phyloP scores from a whole-genome alignment of 225 moss, liverwort and hornwort genomes.

The Asterella californica region DNA sequence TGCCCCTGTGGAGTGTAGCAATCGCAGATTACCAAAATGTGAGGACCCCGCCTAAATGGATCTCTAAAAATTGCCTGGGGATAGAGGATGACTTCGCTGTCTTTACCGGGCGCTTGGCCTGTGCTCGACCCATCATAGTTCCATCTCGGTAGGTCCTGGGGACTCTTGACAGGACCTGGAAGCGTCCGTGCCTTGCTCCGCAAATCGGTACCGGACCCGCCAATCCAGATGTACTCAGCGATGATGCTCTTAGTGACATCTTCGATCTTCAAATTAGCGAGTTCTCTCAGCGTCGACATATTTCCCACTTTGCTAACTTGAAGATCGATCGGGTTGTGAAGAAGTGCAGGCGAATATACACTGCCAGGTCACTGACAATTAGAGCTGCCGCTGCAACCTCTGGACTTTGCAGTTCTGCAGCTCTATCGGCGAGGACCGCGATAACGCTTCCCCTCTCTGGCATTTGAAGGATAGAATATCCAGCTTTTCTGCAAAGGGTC shows the following conservation, averaged over 20 bases:
- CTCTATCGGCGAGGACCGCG: conserved; percentile 9
- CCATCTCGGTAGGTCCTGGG: conserved; percentile 55
- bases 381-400: neutral
- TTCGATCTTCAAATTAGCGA: conserved; percentile 23
- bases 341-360: neutral
- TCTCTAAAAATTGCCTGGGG: conserved; percentile 59
- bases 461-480: conserved; percentile 3
- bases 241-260: conserved; percentile 50
- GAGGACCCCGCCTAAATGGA: conserved; percentile 59
- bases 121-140: conserved; percentile 68
- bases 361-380: neutral
- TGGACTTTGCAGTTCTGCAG: conserved; percentile 3
- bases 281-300: conserved; percentile 20
- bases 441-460: neutral
- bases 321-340: conserved; percentile 9
- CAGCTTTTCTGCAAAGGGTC: conserved; percentile 8
- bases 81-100: conserved; percentile 63
- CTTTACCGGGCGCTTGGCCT: conserved; percentile 53
- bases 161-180: conserved; percentile 43
- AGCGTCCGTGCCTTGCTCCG: conserved; percentile 61
- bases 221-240: conserved; percentile 77
- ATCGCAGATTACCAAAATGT: conserved; percentile 64
- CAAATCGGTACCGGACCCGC: conserved; percentile 52
- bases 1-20: conserved; percentile 55
- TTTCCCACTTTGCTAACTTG: neutral